phyloP scores from a whole-genome alignment of 2,329 filamentous ascomycete species.

The Verticillium zaregamsianum region DNA sequence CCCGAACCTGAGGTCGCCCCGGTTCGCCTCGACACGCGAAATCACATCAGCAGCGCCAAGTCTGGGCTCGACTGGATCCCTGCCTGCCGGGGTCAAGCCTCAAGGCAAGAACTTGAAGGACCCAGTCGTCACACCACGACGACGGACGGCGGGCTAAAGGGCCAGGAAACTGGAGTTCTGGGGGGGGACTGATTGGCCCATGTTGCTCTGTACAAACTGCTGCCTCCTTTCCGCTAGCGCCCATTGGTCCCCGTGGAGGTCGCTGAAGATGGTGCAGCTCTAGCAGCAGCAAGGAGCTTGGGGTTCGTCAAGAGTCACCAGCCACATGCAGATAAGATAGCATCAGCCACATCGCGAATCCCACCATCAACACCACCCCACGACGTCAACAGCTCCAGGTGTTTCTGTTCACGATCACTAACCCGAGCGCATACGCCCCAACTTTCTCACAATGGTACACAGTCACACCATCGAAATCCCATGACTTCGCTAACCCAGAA shows the following conservation, averaged over 20 bases:
- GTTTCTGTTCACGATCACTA: background rate
- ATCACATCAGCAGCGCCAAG: background rate
- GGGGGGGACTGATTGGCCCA: background rate
- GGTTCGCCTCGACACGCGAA: background rate
- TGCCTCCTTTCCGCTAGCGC: background rate
- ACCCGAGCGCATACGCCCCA: background rate
- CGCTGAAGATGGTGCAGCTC: too few relatives aligned
- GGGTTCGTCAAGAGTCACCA: background rate
- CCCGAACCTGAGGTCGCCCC: background rate
- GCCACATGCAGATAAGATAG: slow-evolving; percentile 2
- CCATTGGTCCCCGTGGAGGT: background rate
- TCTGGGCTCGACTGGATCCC: background rate
- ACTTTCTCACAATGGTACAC: slow-evolving; percentile 5
- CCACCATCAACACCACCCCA: background rate
- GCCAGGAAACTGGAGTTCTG: background rate
- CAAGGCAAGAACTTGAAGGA: background rate
- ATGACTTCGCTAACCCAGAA: background rate
- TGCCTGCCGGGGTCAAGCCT: background rate
- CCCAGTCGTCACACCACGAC: background rate
- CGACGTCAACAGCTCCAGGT: background rate
- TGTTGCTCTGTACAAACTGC: background rate
- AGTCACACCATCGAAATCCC: too few relatives aligned
- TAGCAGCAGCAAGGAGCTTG: too few relatives aligned
- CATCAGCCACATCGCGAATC: background rate
- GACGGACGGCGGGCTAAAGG: background rate